Evolutionary conservation across 2,329 filamentous ascomycete genomes (phyloP), one percentile per base, ranked within the genome.

Genomic region (Harringtonia aguacate): DNA sequence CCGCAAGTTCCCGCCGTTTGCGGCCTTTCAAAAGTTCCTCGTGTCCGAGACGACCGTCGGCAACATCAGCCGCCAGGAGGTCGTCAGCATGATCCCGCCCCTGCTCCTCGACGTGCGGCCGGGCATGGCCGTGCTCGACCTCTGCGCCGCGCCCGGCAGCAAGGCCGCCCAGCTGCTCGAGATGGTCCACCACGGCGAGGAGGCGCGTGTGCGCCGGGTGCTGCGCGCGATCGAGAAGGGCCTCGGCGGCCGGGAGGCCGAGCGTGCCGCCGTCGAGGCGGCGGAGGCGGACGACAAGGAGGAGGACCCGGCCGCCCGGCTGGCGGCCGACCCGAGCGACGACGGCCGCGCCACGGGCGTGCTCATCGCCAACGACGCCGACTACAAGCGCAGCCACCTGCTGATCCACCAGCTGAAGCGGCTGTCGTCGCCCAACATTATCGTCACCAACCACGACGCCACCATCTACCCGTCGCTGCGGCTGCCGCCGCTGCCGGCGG

Each of bases 41-140:
- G 92, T 98, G 40, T 94, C 90, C 42, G 92, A 98, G 72, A 95
- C 92, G 4, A 88, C 85, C 45, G 88, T 97, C 20, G 92, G 92
- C 56, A 98, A 97, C 62, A 97, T 98, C 57, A 95, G 86, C 64
- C 80, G 92, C 56, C 92, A 98, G 65, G 92, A 98, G 67, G 84
- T 95, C 36, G 92, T 98, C 57, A 95, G 87, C 69, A 98, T 98
- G 92, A 97, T 98, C 50, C 92, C 92, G 22, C 92, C 92, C 22
- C 75, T 97, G 54, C 72, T 97, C 55, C 84, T 98, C 71, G 89
- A 97, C 57, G 73, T 97, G 41, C 79, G 79, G 54, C 89, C 92
- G 5, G 86, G 89, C 43, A 94, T 95, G 82, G 84, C 83, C 2
- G 89, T 95, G 10, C 68, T 98, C 54, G 92, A 98, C 62, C 81